Evolutionary conservation across 2,329 filamentous ascomycete species (phyloP).

Genomic region (Penicillium griseofulvum): DNA sequence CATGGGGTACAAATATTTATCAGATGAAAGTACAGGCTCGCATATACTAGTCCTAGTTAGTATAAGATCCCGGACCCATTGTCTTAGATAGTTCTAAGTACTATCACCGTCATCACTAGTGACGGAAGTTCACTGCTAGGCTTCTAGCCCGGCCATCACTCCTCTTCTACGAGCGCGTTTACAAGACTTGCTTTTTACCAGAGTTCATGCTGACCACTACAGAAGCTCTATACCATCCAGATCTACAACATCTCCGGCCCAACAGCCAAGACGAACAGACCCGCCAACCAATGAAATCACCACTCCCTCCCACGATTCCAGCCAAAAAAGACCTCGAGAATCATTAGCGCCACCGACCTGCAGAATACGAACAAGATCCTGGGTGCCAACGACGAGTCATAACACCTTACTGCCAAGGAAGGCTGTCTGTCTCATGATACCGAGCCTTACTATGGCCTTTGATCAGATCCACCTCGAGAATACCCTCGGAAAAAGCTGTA

Average conservation of each 20-base stretch:
- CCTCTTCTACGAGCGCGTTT: background rate
- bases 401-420: rapidly evolving
- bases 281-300: background rate
- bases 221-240: background rate
- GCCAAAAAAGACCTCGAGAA: no score
- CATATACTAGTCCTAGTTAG: background rate
- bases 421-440: no score
- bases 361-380: no score
- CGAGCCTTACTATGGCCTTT: background rate
- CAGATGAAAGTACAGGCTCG: background rate
- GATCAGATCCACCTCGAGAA: background rate
- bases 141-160: no score
- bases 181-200: background rate
- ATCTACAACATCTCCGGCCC: background rate
- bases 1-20: background rate
- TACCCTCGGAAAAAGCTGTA: rapidly evolving
- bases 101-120: no score
- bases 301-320: background rate
- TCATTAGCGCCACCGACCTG: no score
- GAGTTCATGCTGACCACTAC: no score
- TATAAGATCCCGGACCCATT: background rate
- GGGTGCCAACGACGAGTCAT: background rate
- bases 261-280: background rate
- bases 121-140: background rate
- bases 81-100: background rate